Base-by-base conservation (phyloP, 2,329 filamentous ascomycete species). In the Neurospora sp. region DNA sequence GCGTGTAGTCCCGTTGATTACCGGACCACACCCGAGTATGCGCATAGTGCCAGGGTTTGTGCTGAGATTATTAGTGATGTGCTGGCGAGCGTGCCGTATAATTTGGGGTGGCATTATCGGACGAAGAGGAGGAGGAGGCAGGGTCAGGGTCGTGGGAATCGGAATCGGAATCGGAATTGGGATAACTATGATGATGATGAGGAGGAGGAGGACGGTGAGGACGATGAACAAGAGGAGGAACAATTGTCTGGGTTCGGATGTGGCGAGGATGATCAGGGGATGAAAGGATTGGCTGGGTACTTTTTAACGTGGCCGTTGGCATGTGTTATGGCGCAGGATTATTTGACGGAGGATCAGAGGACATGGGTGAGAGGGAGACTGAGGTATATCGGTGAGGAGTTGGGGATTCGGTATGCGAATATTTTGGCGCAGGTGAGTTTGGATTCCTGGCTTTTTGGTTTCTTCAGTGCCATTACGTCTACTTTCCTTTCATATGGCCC, bases 11-110 rank as follows among this genome's bases (percentile, higher is more conserved):
- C 88, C 0, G 82, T 87, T 8, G 87, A 90, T 77, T 89, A 89
- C 75, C 82, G 87, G 57, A 89, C 87, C 1, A 89, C 87, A 6
- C 83, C 86, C 19, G 86, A 89, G 76, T 89, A 89, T 73, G 86
- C 86, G 11, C 83, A 83, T 0, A 84, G 85, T 4, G 82, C 84
- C 17, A 79, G 84, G 43, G 81, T 81, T 1, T 87, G 83, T 68
- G 81, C 81, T 46, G 84, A 87, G 66, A 82, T 81, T 68, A 86
- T 89, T 72, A 82, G 83, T 3, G 87, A 89, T 73, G 84, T 89
- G 43, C 82, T 89, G 68, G 86, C 87, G 1, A 86, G 84, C 2
- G 83, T 89, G n/a, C 88, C 88, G 0, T 89, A 85, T 73, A 83
- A 87, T 75, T 81, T 90, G 2, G 87, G 87, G 52, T 89, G 87